Evolutionary conservation across 129 eudicot species (phyloP).

Genomic region (Logfia minima): DNA sequence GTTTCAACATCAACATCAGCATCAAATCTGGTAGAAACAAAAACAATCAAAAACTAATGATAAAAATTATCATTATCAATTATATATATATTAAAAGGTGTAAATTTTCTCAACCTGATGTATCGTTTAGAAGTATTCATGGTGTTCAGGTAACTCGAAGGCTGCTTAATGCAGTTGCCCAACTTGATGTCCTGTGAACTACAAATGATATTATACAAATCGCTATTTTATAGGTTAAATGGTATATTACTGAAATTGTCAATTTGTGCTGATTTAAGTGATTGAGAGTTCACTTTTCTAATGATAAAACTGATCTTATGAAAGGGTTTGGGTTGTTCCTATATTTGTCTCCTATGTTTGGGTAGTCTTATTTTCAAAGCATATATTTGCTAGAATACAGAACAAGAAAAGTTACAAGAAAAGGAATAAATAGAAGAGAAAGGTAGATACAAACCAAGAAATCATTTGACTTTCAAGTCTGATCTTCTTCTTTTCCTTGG

Average conservation of each 20-base stretch:
- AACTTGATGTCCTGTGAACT: slow-evolving; percentile 4
- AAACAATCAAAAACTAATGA: slow-evolving; percentile 3
- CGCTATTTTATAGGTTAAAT: slow-evolving; percentile 14
- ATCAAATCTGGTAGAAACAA: slow-evolving; percentile 28
- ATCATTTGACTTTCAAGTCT: slow-evolving; percentile 2
- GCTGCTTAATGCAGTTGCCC: slow-evolving; percentile 11
- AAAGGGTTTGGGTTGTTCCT: slow-evolving; percentile 24
- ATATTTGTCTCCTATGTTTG: slow-evolving; percentile 27
- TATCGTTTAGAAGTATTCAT: slow-evolving; percentile 37
- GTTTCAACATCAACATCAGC: slow-evolving; percentile 26
- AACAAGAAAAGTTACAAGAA: slow-evolving; percentile 26
- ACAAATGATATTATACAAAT: slow-evolving; percentile 16
- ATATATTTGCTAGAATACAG: slow-evolving; percentile 24
- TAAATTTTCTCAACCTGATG: slow-evolving; percentile 19
- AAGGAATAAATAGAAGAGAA: slow-evolving; percentile 25
- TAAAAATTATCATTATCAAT: neutral
- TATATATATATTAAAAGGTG: neutral
- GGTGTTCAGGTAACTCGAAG: neutral
- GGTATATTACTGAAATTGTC: slow-evolving; percentile 30
- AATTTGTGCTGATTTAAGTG: slow-evolving; percentile 9
- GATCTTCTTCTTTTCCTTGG: slow-evolving; percentile 12
- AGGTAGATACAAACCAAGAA: slow-evolving; percentile 25
- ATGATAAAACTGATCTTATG: neutral
- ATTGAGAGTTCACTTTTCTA: neutral
- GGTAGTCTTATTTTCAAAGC: neutral